These are phyloP conservation scores for Naganishia antarctica DNA, from an alignment of 768 basidiomycete species.

Conservation along the genomic window DNA sequence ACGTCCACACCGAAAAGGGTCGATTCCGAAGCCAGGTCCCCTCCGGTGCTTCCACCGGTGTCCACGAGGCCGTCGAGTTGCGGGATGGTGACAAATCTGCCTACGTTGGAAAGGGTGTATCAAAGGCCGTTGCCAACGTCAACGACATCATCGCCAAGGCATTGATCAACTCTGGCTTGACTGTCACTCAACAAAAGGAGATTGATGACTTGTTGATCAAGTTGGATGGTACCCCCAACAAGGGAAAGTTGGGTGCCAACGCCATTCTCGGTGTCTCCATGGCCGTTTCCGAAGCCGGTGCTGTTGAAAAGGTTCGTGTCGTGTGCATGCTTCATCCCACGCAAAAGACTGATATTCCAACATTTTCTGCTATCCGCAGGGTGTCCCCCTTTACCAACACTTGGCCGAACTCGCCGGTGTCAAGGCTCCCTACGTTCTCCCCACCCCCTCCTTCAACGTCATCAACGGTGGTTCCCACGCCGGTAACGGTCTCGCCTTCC, in stretches of 20 bases:
- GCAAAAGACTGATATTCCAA: not conserved
- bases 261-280: conserved; percentile 98
- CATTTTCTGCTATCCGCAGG: conserved; percentile 48
- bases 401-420: conserved; percentile 92
- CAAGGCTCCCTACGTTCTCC: conserved; percentile 88
- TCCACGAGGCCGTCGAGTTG: conserved; percentile 97
- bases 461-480: conserved; percentile 99
- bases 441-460: conserved; percentile 92
- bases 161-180: conserved; percentile 75
- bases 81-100: conserved; percentile 88
- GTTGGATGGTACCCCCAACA: conserved; percentile 94
- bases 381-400: conserved; percentile 90
- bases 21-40: conserved; percentile 69
- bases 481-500: conserved; percentile 99
- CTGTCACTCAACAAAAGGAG: conserved; percentile 85
- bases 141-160: conserved; percentile 84
- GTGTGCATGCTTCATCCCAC: not conserved
- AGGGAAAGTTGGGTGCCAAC: conserved; percentile 98
- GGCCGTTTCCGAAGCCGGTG: conserved; percentile 86
- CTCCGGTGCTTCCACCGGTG: conserved; percentile 95
- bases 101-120: conserved; percentile 95
- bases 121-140: conserved; percentile 89
- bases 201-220: conserved; percentile 98
- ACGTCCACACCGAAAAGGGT: conserved; percentile 84
- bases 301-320: conserved; percentile 68